phyloP scores from a whole-genome alignment of 129 eudicot species.

The Erigeron canadensis region DNA sequence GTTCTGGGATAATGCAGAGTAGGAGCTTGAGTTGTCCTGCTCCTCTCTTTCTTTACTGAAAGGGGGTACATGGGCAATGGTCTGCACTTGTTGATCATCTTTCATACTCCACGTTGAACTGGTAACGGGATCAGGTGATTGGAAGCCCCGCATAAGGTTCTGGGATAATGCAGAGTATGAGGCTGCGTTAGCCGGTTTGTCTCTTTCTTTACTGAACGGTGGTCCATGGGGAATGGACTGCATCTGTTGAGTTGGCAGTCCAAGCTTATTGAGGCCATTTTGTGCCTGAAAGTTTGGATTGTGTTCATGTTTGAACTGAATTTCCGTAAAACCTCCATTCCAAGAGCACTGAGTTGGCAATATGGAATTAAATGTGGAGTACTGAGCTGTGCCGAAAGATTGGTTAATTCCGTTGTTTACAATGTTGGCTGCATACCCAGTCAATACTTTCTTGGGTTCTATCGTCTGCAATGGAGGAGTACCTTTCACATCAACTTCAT shows the following conservation, averaged over 20 bases:
- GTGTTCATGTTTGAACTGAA: slow-evolving; percentile 52
- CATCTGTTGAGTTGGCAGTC: slow-evolving; percentile 35
- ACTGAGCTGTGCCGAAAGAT: slow-evolving; percentile 41
- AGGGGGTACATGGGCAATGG: no score
- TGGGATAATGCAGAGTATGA: slow-evolving; percentile 15
- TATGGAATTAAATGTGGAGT: slow-evolving; percentile 35
- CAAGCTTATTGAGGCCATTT: slow-evolving; percentile 34
- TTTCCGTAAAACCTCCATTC: slow-evolving; percentile 35
- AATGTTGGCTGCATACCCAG: slow-evolving; percentile 43
- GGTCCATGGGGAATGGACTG: slow-evolving; percentile 27
- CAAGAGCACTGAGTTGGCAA: slow-evolving; percentile 49
- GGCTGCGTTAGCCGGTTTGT: slow-evolving; percentile 19
- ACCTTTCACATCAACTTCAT: slow-evolving; percentile 35
- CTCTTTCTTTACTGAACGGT: slow-evolving; percentile 44
- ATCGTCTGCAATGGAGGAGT: slow-evolving; percentile 32
- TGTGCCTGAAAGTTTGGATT: slow-evolving; percentile 38
- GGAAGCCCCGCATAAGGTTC: slow-evolving; percentile 25
- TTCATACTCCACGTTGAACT: slow-evolving; percentile 44
- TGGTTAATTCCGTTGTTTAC: slow-evolving; percentile 35
- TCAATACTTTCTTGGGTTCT: slow-evolving; percentile 41
- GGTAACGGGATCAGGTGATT: slow-evolving; percentile 39
- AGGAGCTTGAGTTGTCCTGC: no score
- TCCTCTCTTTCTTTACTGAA: no score
- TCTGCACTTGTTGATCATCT: slow-evolving; percentile 15
- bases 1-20: no score